Evolutionary conservation across 1,139 yeast species (phyloP), one percentile per base, ranked within the genome.

Genomic region (Zhuliangozyma parablackwelliae): DNA sequence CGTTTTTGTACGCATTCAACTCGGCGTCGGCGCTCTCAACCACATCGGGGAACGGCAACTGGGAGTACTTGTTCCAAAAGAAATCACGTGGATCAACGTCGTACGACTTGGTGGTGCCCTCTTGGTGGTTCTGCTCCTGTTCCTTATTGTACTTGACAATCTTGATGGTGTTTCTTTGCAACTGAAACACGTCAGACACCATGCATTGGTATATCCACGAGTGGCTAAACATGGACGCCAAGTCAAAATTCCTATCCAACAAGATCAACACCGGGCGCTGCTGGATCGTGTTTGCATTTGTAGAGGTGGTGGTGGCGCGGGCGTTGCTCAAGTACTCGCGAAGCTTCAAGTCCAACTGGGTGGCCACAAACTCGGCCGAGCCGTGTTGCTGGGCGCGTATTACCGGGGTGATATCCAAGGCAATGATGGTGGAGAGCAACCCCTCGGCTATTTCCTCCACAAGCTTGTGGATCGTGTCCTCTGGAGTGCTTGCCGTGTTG

Each of bases 191-290:
- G 57, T 92, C 99, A 52, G 90, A 85, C 11, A 92, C 95, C 78
- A 92, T 82, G 52, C 97, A 89, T 64, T 92, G 96, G 57, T 92
- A 92, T 36, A 95, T 89, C 97, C 98, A 90, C 6, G 97, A 88
- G 60, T 92, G 99, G 2, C 94, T 78, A 57, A 94, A 82, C 97
- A 92, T 90, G 23, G 96, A 83, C 2, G 92, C 82, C 45, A 94
- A 69, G 60, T 94, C 97, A 43, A 92, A 73, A 52, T 85, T 87
- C 56, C 99, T 76, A 59, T 92, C 99, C 41, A 90, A 65, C 37
- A 92, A 63, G 28, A 94, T 72, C 50, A 92, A 69, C 11, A 92
- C 97, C 5, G 87, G 79, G 44, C 96, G 70, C 42, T 78, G 82
- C 47, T 53, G 62, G 43, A 47, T 56, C 41, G 52, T 54, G 42